Base-by-base conservation (phyloP, 164 flowering plant species). In the Vitis cinerea region DNA sequence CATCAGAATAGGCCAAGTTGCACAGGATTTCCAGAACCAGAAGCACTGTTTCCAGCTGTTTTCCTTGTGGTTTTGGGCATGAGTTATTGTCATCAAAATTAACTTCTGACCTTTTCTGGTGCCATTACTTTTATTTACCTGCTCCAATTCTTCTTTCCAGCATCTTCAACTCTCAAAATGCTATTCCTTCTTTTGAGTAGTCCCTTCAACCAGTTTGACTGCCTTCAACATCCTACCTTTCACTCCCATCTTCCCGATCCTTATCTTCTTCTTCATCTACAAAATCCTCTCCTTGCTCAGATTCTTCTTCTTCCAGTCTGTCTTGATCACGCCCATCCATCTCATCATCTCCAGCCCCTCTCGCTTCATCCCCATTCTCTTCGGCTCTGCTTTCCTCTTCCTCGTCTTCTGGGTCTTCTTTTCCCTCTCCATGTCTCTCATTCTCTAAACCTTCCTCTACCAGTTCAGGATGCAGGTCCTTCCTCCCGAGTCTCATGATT, bases 261-360 rank as follows among this genome's bases (percentile, higher is more conserved):
- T 52, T 73, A 48, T 76, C 79, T 10, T 83, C 79, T 10, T 83
- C 83, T 63, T 73, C 82, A 55, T 82, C 82, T 55, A 75, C 61
- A 5, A 79, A 50, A 61, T 75, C 84, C 64, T 77, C 83, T 12
- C 74, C 75, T 17, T 30, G 64, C 59, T 78, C 77, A 37, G 65
- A 2, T 30, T 59, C 61, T 59, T 76, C 67, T 10, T 63, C 73
- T 48, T 84, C 83, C 9, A 61, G 56, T 72, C 74, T 82, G 49
- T 80, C 85, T 69, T 64, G 76, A 17, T 77, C 82, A 58, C 63
- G 59, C 14, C 78, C 83, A 65, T 79, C 84, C 9, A 63, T 70
- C 37, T 83, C 84, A 53, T 74, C 82, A 61, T 84, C 81, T 54
- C 74, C 79, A 48, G 56, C 82, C 2, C 64, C 81, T 61, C 72